Percentiles rank a stretch among this genome's conserved stretches.
These are phyloP conservation scores for Betula pendula DNA, from an alignment of 306 rosid genomes.

Conservation along the genomic window DNA sequence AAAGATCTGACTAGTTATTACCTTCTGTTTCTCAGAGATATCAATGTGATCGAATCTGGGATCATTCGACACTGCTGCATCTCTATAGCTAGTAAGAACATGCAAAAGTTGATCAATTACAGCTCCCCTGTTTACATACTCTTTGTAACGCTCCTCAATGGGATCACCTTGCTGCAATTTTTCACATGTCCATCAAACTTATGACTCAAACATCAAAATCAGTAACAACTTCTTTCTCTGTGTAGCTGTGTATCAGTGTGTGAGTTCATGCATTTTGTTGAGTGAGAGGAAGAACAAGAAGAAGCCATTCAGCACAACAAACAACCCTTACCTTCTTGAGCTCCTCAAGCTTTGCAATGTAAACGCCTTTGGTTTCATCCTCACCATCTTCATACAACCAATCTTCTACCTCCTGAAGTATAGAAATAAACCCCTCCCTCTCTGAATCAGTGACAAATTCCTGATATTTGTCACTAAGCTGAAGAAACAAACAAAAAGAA, in stretches of 20 bases:
- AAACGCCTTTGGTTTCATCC: constrained; percentile 95
- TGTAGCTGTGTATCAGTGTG: not conserved
- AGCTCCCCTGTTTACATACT: constrained; percentile 64
- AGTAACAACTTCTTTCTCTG: not conserved
- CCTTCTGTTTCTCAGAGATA: constrained; percentile 75
- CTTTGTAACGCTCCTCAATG: constrained; percentile 77
- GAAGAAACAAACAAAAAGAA: constrained; percentile 20
- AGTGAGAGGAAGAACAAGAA: not conserved
- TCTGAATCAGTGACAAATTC: constrained; percentile 76
- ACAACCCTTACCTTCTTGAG: constrained; percentile 61
- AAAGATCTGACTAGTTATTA: constrained; percentile 13
- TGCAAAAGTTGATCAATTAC: constrained; percentile 57
- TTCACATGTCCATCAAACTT: constrained; percentile 9
- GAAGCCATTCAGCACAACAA: not conserved
- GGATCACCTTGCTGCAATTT: constrained; percentile 89
- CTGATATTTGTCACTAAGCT: constrained; percentile 78
- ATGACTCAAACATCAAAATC: constrained; percentile 11
- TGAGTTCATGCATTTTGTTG: not conserved
- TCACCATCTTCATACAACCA: constrained; percentile 97
- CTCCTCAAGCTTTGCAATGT: constrained; percentile 88
- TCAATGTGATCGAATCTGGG: constrained; percentile 90
- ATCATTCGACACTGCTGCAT: constrained; percentile 71
- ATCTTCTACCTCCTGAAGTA: constrained; percentile 85
- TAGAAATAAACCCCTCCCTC: constrained; percentile 59
- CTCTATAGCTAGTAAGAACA: constrained; percentile 74